Evolutionary conservation across 2,329 filamentous ascomycete species (phyloP), one percentile per base, ranked within the genome.

Genomic region (Sclerotinia glacialis): DNA sequence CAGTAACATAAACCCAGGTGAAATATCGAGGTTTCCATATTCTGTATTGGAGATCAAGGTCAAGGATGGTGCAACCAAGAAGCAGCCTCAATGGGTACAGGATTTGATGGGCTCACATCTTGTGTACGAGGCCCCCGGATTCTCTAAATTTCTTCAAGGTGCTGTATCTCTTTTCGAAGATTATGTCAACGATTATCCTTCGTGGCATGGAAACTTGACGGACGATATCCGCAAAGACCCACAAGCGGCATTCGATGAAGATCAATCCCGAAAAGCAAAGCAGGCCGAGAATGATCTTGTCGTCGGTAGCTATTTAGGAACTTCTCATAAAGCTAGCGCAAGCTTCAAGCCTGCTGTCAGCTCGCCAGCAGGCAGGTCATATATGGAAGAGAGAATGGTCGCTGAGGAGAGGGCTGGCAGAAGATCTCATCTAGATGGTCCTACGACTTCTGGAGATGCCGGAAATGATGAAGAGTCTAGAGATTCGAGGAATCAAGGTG

Each of bases 61-160:
- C 72, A 88, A 86, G 74, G 87, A 90, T 44, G 84, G 85, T 69
- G 81, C 80, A 62, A 79, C 78, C 59, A 84, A 86, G 71, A 93
- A 91, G 78, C 86, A 88, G 65, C 89, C 90, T 5, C 86, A 89
- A 70, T 99, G 95, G 95, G 83, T 98, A 44, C 86, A 93, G 72
- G 95, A 99, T 72, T 81, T 99, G 72, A 97, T 96, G 86, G 84
- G 86, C 63, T 97, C 93, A 6, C 94, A 99, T 78, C 85, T 99
- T 5, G 91, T 99, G 70, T 93, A 97, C 76, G 88, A 93, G 55
- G 89, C 91, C 0, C 92, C 93, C 1, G 87, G 90, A 61, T 99
- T 99, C 80, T 97, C 93, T 74, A 99, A 99, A 78, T 99, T 98
- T 73, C 90, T 96, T 2, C 94, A 99, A 74, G 95, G 95, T 69